phyloP scores from a whole-genome alignment of 2,329 filamentous ascomycete genomes.

The Fusarium verrucosum region DNA sequence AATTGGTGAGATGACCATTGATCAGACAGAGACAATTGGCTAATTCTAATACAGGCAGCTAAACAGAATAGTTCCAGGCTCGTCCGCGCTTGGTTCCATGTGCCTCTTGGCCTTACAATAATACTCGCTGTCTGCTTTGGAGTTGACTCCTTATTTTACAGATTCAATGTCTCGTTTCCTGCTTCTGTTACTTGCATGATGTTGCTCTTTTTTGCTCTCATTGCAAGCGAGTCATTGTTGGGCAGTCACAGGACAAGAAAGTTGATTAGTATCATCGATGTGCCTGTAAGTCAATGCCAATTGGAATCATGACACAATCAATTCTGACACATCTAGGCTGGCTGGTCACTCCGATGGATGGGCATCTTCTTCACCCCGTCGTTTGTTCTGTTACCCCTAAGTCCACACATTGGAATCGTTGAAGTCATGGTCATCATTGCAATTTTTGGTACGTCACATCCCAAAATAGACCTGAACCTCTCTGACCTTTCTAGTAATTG shows the following conservation, averaged over 20 bases:
- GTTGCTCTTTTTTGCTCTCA: slow-evolving; percentile 60
- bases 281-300: slow-evolving; percentile 55
- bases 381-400: slow-evolving; percentile 67
- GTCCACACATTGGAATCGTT: slow-evolving; percentile 60
- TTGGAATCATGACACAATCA: not conserved
- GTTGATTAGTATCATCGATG: slow-evolving; percentile 60
- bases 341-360: slow-evolving; percentile 67
- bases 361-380: slow-evolving; percentile 67
- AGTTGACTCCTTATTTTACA: slow-evolving; percentile 54
- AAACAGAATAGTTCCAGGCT: slow-evolving; percentile 29
- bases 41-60: slow-evolving; percentile 33
- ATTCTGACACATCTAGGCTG: slow-evolving; percentile 53
- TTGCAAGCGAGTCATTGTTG: slow-evolving; percentile 57
- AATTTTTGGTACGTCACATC: slow-evolving; percentile 60
- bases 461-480: too few relatives aligned
- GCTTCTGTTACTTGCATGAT: slow-evolving; percentile 68
- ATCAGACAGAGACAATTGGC: not conserved
- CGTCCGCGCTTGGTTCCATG: slow-evolving; percentile 57
- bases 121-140: slow-evolving; percentile 57
- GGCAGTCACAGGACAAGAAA: slow-evolving; percentile 59
- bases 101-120: slow-evolving; percentile 56
- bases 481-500: slow-evolving; percentile 55
- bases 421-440: slow-evolving; percentile 69
- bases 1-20: slow-evolving; percentile 21
- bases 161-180: slow-evolving; percentile 64